phyloP scores from a whole-genome alignment of 2,329 filamentous ascomycete genomes.

The Penicillium glabrum region DNA sequence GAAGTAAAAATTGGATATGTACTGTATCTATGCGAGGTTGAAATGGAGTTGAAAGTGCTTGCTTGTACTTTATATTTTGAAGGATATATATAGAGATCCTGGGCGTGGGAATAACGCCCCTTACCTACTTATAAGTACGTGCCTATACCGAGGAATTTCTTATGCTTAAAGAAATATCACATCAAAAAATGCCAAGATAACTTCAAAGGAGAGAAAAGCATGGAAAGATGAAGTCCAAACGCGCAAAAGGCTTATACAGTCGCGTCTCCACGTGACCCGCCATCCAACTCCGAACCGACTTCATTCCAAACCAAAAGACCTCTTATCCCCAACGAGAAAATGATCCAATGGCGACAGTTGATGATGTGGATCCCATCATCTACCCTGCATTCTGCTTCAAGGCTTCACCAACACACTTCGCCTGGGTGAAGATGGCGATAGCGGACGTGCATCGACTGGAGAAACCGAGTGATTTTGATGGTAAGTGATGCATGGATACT shows the following conservation, averaged over 20 bases:
- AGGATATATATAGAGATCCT: too few relatives aligned
- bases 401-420: constrained; percentile 60
- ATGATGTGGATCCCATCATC: constrained; percentile 36
- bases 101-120: too few relatives aligned
- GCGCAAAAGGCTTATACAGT: background rate
- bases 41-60: too few relatives aligned
- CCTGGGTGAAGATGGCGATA: constrained; percentile 62
- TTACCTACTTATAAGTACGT: too few relatives aligned
- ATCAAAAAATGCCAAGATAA: too few relatives aligned
- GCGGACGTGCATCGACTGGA: constrained; percentile 56
- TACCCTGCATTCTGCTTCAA: constrained; percentile 62
- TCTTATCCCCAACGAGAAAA: constrained; percentile 16
- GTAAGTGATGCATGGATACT: constrained; percentile 34
- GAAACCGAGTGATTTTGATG: constrained; percentile 51
- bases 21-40: too few relatives aligned
- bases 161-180: too few relatives aligned
- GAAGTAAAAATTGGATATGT: too few relatives aligned
- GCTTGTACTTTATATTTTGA: too few relatives aligned
- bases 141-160: too few relatives aligned
- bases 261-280: background rate
- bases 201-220: too few relatives aligned
- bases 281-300: background rate
- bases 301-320: background rate
- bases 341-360: constrained; percentile 27
- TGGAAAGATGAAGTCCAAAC: background rate